A percentile compares a stretch with the other conserved stretches of the same genome.
Evolutionary conservation across 345 rosid species (phyloP).

Genomic region (Excoecaria agallocha): DNA sequence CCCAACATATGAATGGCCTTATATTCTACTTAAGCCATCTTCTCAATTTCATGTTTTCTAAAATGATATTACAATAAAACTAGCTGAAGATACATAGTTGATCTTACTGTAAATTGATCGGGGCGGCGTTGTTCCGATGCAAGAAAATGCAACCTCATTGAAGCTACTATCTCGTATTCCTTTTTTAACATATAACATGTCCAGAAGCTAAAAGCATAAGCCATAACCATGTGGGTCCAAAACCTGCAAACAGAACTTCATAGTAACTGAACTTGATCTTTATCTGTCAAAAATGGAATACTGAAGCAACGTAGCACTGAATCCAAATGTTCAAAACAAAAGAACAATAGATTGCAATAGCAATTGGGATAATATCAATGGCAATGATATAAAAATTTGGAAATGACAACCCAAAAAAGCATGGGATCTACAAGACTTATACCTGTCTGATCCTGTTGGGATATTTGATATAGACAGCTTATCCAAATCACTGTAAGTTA

Average conservation of each 20-base stretch:
- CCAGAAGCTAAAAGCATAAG: slow-evolving; percentile 89
- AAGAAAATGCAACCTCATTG: slow-evolving; percentile 85
- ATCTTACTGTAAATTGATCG: slow-evolving; percentile 80
- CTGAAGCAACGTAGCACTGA: background rate
- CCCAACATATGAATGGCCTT: no score
- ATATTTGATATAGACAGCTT: slow-evolving; percentile 87
- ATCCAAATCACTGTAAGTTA: slow-evolving; percentile 70
- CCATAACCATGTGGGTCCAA: slow-evolving; percentile 90
- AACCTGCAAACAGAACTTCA: slow-evolving; percentile 48
- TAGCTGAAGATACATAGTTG: slow-evolving; percentile 2
- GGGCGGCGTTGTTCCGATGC: slow-evolving; percentile 74
- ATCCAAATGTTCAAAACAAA: background rate
- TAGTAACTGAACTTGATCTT: background rate
- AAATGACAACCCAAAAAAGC: slow-evolving; percentile 4
- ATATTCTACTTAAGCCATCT: no score
- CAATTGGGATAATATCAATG: background rate
- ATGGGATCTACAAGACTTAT: slow-evolving; percentile 12
- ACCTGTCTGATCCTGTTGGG: slow-evolving; percentile 74
- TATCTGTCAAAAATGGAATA: background rate
- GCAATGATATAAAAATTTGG: background rate
- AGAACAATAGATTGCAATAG: background rate
- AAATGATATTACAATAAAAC: slow-evolving; percentile 5
- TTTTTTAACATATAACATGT: slow-evolving; percentile 72
- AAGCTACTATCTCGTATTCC: slow-evolving; percentile 72
- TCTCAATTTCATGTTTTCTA: background rate